These are phyloP conservation scores for Handroanthus guayacan DNA, from an alignment of 257 asterid species.

Conservation along the genomic window DNA sequence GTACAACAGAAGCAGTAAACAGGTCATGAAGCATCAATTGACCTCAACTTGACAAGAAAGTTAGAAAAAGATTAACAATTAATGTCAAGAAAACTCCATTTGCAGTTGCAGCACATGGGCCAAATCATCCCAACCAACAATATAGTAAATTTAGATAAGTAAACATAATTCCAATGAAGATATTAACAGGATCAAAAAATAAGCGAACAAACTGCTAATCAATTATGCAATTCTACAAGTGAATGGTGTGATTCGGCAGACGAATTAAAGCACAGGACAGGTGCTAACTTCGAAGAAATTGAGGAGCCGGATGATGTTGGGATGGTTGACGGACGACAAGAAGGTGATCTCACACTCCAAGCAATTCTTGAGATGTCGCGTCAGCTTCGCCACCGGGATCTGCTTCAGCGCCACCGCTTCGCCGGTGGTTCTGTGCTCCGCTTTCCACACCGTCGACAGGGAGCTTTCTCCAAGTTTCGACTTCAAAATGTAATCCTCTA, in stretches of 20 bases:
- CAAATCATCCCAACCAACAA: not conserved
- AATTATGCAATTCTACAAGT: not conserved
- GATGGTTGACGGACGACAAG: conserved; percentile 63
- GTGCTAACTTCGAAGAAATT: conserved; percentile 48
- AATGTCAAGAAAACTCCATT: not conserved
- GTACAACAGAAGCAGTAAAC: not conserved
- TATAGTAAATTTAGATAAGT: not conserved
- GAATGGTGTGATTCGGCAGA: not conserved
- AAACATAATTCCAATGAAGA: not conserved
- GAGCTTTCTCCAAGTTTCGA: conserved; percentile 49
- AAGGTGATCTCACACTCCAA: conserved; percentile 59
- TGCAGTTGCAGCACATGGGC: conserved; percentile 3
- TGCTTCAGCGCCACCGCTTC: conserved; percentile 55
- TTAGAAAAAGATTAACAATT: not conserved
- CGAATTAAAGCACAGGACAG: not conserved
- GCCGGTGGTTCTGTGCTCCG: conserved; percentile 52
- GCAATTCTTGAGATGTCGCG: conserved; percentile 51
- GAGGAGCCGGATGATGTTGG: conserved; percentile 63
- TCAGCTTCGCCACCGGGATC: conserved; percentile 47
- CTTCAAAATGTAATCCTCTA: conserved; percentile 46
- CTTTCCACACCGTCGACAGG: conserved; percentile 55
- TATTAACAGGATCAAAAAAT: not conserved
- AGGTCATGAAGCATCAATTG: not conserved
- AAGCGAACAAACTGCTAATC: not conserved
- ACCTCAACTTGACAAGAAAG: not conserved